Base-by-base conservation (phyloP, 1,284 basidiomycete genomes). In the Moniliophthora roreri region DNA sequence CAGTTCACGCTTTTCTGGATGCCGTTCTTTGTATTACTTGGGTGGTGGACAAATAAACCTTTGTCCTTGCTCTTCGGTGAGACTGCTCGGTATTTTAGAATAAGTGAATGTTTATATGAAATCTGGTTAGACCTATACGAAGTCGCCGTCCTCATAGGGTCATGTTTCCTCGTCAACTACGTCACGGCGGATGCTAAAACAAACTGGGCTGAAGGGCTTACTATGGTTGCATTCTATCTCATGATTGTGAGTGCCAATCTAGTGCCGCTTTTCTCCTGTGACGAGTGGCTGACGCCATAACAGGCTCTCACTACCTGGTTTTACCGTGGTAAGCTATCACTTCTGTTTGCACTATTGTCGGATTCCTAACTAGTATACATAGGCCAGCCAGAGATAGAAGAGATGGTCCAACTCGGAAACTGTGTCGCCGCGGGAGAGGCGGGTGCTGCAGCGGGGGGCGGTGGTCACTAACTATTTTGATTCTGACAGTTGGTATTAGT, bases 91-190 rank as follows among this genome's bases (percentile, higher is more conserved):
- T 38, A 50, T 13, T 18, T 16, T 39, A 21, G 21, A 20, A 18
- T 1, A 4, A 9, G 3, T 15, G 4, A 10, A 13, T 5, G 55
- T 40, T 35, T 51, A 63, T 2, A 50, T 50, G 50, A 60, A 23
- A 48, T 72, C n/a, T 62, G 71, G 28, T 75, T 75, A 65, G 79
- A 79, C 73, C 23, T 75, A 28, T 87, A 82, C 60, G 85, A 87
- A 62, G 79, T 87, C 1, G 77, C 79, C 1, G 62, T 83, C 23
- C 65, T 86, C 20, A 66, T 88, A 13, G 81, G 78, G 0, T 74
- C 82, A 0, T 83, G 81, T 61, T 87, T 88, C 72, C 70, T 88
- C 39, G 85, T 87, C 41, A 89, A 86, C 67, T 85, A 85, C 62
- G 80, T 87, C 41, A 87, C 84, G 1, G 79, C 81, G 0, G 84